phyloP scores from a whole-genome alignment of 1,139 yeast genomes.

The Yarrowia galli region DNA sequence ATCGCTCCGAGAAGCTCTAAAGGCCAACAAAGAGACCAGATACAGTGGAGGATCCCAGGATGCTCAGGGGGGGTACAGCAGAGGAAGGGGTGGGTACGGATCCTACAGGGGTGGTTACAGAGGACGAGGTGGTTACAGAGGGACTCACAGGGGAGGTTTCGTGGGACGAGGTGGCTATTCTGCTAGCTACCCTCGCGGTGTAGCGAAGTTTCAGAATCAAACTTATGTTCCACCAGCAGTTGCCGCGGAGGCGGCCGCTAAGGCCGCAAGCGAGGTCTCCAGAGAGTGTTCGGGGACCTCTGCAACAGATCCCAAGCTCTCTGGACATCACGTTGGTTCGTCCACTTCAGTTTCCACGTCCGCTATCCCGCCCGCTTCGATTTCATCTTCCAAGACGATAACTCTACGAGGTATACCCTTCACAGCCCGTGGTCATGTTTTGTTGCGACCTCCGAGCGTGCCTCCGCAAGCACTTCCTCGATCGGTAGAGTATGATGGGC shows the following conservation, averaged over 20 bases:
- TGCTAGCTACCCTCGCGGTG: not conserved
- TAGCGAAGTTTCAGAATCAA: slow-evolving; percentile 30
- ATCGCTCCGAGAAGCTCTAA: slow-evolving; percentile 14
- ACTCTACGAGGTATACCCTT: slow-evolving; percentile 11
- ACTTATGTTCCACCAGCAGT: slow-evolving; percentile 29
- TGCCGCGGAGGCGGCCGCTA: slow-evolving; percentile 33
- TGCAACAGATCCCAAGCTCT: not conserved
- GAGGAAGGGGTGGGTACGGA: slow-evolving; percentile 25
- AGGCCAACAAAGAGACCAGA: slow-evolving; percentile 19
- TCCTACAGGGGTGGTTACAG: slow-evolving; percentile 13
- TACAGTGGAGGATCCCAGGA: slow-evolving; percentile 35
- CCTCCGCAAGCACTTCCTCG: slow-evolving; percentile 24
- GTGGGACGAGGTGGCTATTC: slow-evolving; percentile 9
- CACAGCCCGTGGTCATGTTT: slow-evolving; percentile 33
- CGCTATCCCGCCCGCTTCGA: not conserved
- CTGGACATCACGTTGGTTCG: too few species aligned
- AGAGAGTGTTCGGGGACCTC: too few species aligned
- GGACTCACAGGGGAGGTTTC: slow-evolving; percentile 7
- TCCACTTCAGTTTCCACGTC: not conserved
- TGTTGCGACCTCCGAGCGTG: slow-evolving; percentile 35
- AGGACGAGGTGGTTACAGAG: slow-evolving; percentile 5
- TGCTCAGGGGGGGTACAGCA: not conserved
- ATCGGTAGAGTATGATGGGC: slow-evolving; percentile 30
- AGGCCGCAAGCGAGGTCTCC: not conserved
- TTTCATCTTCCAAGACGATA: slow-evolving; percentile 7